These are phyloP conservation scores for Syzygium malaccense DNA, from an alignment of 441 rosid genomes.

Conservation along the genomic window DNA sequence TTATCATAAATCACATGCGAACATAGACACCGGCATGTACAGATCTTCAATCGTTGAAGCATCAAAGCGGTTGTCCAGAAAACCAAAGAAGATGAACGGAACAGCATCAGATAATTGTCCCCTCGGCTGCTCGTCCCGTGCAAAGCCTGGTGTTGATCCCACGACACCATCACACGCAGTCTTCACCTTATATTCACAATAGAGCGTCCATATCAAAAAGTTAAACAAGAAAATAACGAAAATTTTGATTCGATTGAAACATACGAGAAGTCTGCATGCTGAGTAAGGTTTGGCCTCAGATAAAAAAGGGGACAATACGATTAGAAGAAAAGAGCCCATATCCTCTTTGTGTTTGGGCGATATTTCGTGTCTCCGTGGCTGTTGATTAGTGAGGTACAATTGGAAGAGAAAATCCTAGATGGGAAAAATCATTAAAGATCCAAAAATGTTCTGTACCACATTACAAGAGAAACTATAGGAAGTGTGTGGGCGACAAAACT, in stretches of 20 bases:
- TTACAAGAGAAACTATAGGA: not conserved
- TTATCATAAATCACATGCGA: not conserved
- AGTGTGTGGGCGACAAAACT: not conserved
- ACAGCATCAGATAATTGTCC: not conserved
- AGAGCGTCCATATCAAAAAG: not conserved
- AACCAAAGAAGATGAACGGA: not conserved
- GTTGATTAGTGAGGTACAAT: not conserved
- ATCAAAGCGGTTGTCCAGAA: not conserved
- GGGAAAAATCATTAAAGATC: not conserved
- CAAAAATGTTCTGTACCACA: not conserved
- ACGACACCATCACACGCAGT: not conserved
- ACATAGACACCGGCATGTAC: not conserved
- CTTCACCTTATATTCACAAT: not conserved
- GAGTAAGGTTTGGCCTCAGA: not conserved
- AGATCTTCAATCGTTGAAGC: not conserved
- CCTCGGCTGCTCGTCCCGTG: not conserved
- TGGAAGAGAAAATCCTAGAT: not conserved
- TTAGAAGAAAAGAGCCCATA: not conserved
- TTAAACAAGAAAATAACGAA: not conserved
- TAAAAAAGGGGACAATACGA: not conserved
- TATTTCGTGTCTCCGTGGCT: not conserved
- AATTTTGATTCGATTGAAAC: not conserved
- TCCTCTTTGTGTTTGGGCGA: not conserved
- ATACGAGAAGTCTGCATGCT: not conserved
- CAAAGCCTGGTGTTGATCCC: not conserved